Base-by-base conservation (phyloP, 2,329 filamentous ascomycete species). In the Aspergillus novofumigatus region DNA sequence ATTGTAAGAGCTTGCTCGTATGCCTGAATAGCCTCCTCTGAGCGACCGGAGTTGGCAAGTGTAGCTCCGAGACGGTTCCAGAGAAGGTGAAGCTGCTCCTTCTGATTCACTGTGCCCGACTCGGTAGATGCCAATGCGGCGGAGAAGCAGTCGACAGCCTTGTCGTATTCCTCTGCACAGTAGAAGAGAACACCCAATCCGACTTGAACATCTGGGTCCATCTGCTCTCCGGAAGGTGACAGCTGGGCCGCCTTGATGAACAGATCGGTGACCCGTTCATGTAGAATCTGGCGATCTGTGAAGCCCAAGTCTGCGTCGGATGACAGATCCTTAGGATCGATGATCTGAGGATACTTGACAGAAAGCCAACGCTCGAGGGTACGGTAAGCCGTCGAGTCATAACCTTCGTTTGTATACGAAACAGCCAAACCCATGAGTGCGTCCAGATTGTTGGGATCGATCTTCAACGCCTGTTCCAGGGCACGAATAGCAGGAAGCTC, bases 131-230 rank as follows among this genome's bases (percentile, higher is more conserved):
- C 90, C 25, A 99, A 85, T 0, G 95, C 93, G 0, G 93, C 88
- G 55, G 89, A 90, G 83, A 99, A 99, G 80, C 95, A 99, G 79
- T 99, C 94, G 41, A 99, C 93, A 0, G 94, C 94, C 79, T 99
- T 99, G 72, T 94, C 91, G 78, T 97, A 97, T 71, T 97, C 93
- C 76, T 99, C 94, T 29, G 91, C 92, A 52, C 93, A 94, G 77
- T 99, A 99, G 79, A 99, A 97, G 17, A 99, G 84, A 4, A 99
- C 94, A 38, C 95, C 95, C 1, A 99, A 83, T 1, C 94, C 94
- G 57, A 99, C 94, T 76, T 99, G 95, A 7, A 99, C 94, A 72
- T 99, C 94, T 0, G 94, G 94, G 69, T 99, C 95, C 90, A 99
- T 97, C 69, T 94, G 91, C 69, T 92, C 91, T 59, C 93, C 94